Base-by-base conservation (phyloP, 352 stramenopile species). In the Phytophthora macrochlamydospora region DNA sequence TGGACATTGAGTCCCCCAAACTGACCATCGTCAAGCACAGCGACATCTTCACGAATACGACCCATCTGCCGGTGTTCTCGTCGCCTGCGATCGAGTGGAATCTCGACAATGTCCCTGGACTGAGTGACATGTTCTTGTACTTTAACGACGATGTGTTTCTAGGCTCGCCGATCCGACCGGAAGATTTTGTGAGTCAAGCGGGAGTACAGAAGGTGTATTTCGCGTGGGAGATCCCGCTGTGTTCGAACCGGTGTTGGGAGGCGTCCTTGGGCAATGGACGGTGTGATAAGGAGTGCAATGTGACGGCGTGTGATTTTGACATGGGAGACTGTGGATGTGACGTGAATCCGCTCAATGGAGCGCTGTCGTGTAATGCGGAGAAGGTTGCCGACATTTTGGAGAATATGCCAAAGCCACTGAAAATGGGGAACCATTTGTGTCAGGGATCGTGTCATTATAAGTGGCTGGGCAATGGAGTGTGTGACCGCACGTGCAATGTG, bases 131-230 rank as follows among this genome's bases (percentile, higher is more conserved):
- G 56, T 99, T 99, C 66, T 59, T 99, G 3, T 99, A 99, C 73
- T 98, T 99, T 64, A 99, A 98, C 68, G 95, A 99, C 69, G 95
- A 99, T 72, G 94, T 99, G 8, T 96, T 99, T 63, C 77, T 99
- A 1, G 95, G 94, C 40, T 81, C 89, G 13, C 75, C 77, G 9
- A 85, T 97, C 11, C 76, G 82, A 49, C 95, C 95, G 0, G 91
- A 97, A 48, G 95, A 99, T 63, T 98, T 99, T 83, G 78, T 97
- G 12, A 90, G 79, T 24, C 81, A 92, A 61, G 76, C 65, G 8
- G 87, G 88, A 18, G 86, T 94, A 14, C 93, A 98, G 65, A 97
- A 97, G 64, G 81, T 92, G 18, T 98, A 98, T 59, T 91, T 97
- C 30, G 89, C 90, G 0, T 98, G 95, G 95, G 91, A 98, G 68